phyloP scores from a whole-genome alignment of 176 grass and related monocot species.

The Ensete ventricosum region DNA sequence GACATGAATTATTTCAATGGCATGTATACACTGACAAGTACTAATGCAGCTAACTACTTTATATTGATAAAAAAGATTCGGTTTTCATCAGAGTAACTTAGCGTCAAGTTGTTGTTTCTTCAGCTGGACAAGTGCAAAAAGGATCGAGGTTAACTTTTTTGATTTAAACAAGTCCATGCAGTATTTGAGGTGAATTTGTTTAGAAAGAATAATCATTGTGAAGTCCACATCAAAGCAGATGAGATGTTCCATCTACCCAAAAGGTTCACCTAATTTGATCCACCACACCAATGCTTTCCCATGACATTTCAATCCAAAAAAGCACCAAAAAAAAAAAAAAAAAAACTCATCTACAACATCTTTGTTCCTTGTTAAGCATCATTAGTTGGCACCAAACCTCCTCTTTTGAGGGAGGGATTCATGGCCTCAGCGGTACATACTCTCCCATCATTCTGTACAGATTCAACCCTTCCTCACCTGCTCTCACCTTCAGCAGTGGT shows the following conservation, averaged over 20 bases:
- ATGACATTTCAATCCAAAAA: background rate
- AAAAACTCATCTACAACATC: background rate
- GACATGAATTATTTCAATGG: too few relatives aligned
- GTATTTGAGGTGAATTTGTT: too few relatives aligned
- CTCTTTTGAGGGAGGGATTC: background rate
- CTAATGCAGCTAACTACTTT: too few relatives aligned
- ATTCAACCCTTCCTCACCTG: background rate
- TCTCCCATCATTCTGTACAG: background rate
- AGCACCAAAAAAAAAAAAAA: background rate
- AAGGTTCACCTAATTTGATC: background rate
- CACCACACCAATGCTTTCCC: background rate
- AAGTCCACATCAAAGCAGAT: background rate
- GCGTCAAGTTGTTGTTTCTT: too few relatives aligned
- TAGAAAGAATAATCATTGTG: background rate
- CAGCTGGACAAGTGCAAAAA: background rate
- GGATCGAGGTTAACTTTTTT: too few relatives aligned
- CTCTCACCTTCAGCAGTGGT: background rate
- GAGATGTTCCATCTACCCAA: background rate
- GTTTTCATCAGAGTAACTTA: too few relatives aligned
- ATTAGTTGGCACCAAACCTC: background rate
- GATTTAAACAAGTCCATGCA: too few relatives aligned
- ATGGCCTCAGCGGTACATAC: background rate
- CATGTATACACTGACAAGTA: too few relatives aligned
- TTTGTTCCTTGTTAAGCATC: too few relatives aligned
- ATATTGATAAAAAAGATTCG: too few relatives aligned